Conservation (phyloP, 441 rosid species). For the Populus tomentosa region DNA sequence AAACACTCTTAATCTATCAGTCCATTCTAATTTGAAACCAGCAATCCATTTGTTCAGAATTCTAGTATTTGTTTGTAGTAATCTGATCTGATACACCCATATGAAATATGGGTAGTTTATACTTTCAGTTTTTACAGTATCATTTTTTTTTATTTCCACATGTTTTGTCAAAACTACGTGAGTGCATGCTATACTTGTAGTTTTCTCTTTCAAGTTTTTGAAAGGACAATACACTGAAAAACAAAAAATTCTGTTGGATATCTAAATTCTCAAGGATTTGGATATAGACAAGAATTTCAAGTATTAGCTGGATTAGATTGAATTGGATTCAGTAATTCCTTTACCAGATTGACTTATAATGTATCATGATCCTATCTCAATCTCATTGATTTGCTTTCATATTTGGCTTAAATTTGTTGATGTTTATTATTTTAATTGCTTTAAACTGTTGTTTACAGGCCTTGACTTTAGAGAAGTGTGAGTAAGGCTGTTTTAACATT, state of each 20-base stretch:
- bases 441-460: neutral
- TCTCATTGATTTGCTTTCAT: neutral
- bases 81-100: neutral
- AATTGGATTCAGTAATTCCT: too few relatives aligned
- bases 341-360: too few relatives aligned
- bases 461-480: neutral
- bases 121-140: neutral
- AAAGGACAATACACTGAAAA: neutral
- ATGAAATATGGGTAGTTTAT: neutral
- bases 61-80: too few relatives aligned
- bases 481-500: neutral
- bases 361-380: neutral
- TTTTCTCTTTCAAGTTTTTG: neutral
- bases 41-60: too few relatives aligned
- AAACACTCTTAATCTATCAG: too few relatives aligned
- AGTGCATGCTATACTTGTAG: neutral
- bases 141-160: neutral
- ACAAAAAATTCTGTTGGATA: neutral
- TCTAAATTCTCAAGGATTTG: neutral
- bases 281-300: neutral
- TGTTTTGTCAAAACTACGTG: neutral
- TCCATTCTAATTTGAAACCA: too few relatives aligned
- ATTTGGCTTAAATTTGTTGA: neutral
- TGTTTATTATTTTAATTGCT: neutral
- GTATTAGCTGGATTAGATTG: too few relatives aligned